Evolutionary conservation across 371 early-diverging fungal genomes (phyloP).

Genomic region (Amoeboaphelidium protococcarum): DNA sequence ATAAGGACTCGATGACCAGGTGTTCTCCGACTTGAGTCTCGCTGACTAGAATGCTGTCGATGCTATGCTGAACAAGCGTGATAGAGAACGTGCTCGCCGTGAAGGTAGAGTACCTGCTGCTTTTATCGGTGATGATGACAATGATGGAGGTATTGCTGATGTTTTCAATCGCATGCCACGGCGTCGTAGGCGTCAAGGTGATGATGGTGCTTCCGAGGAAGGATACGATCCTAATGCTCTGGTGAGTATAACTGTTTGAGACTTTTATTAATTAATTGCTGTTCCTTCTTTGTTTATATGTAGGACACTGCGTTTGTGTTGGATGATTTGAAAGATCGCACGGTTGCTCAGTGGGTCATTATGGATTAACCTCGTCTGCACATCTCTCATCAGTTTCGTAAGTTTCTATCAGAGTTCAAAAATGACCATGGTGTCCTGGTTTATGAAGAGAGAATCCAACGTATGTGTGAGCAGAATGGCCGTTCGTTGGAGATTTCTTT

Average conservation of each 20-base stretch:
- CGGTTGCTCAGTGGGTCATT: slow-evolving; percentile 48
- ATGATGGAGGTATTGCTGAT: too few species aligned
- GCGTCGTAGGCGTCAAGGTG: too few species aligned
- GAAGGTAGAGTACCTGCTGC: slow-evolving; percentile 13
- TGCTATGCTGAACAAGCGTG: slow-evolving; percentile 45
- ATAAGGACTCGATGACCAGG: slow-evolving; percentile 40
- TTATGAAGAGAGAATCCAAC: slow-evolving; percentile 67
- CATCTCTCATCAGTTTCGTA: slow-evolving; percentile 55
- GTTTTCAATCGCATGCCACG: too few species aligned
- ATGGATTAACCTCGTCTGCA: slow-evolving; percentile 47
- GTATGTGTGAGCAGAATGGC: slow-evolving; percentile 66
- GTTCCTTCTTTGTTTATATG: too few species aligned
- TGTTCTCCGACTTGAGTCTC: slow-evolving; percentile 37
- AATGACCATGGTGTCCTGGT: slow-evolving; percentile 63
- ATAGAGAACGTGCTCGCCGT: slow-evolving; percentile 30
- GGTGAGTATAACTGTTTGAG: too few species aligned
- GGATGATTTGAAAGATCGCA: slow-evolving; percentile 27
- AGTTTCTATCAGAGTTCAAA: slow-evolving; percentile 57
- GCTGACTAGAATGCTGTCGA: slow-evolving; percentile 46
- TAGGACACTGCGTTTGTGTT: slow-evolving; percentile 3
- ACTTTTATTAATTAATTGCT: too few species aligned
- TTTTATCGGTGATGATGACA: slow-evolving; percentile 30
- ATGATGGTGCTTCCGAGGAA: too few species aligned
- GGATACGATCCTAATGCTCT: too few species aligned
- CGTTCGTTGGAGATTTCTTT: slow-evolving; percentile 74